Percentiles rank a stretch among this genome's conserved stretches.
These are phyloP conservation scores for Panaeolus cyanescens DNA, from an alignment of 768 basidiomycete species.

Conservation along the genomic window DNA sequence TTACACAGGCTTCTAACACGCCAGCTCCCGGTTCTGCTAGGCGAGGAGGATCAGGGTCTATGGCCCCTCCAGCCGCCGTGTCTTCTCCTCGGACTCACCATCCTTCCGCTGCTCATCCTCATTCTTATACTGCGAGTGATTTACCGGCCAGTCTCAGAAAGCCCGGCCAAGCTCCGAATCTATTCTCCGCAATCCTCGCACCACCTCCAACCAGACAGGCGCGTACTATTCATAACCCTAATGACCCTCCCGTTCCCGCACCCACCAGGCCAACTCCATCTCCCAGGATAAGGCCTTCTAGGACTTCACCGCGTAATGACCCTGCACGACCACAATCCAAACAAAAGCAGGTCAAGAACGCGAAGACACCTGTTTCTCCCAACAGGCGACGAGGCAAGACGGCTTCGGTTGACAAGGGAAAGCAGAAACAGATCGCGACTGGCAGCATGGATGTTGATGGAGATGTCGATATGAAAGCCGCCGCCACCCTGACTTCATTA, in stretches of 20 bases:
- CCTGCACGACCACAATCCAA: conserved; percentile 50
- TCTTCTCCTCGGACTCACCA: conserved; percentile 48
- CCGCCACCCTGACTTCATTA: conserved; percentile 75
- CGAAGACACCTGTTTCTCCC: conserved; percentile 33
- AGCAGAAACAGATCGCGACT: conserved; percentile 38
- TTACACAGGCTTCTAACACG: conserved; percentile 47
- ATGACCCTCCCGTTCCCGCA: conserved; percentile 66
- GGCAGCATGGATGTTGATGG: conserved; percentile 46
- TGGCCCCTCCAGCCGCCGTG: conserved; percentile 44
- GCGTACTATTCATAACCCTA: conserved; percentile 76
- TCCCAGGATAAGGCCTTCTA: conserved; percentile 41
- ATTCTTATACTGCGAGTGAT: conserved; percentile 29
- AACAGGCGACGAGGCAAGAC: conserved; percentile 45
- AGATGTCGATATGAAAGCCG: conserved; percentile 81
- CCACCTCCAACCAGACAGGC: conserved; percentile 77
- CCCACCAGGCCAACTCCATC: conserved; percentile 48
- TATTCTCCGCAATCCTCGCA: conserved; percentile 76
- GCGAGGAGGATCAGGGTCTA: conserved; percentile 43
- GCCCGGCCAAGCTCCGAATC: conserved; percentile 50
- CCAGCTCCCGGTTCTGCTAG: conserved; percentile 28
- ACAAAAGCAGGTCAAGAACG: conserved; percentile 34
- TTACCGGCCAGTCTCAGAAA: conserved; percentile 33
- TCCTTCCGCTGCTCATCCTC: conserved; percentile 35
- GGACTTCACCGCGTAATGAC: conserved; percentile 43
- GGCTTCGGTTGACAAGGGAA: conserved; percentile 46